Evolutionary conservation across 768 basidiomycete species (phyloP).

Genomic region (Clitopilus hobsonii): DNA sequence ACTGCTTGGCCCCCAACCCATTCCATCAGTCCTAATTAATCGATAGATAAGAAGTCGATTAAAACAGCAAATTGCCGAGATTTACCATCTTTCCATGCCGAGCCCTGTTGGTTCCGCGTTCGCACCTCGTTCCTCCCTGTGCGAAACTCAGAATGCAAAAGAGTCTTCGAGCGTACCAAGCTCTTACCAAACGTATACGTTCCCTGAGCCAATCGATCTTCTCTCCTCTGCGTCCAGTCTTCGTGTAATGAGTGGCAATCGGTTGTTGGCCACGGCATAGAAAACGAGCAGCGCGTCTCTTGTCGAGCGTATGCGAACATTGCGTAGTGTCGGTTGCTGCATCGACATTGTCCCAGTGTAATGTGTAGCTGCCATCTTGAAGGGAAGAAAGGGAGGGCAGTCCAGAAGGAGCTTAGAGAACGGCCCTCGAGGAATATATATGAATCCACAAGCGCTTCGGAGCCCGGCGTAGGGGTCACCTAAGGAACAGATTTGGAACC

Average conservation of each 20-base stretch:
- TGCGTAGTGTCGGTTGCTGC: constrained; percentile 74
- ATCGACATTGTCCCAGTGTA: constrained; percentile 28
- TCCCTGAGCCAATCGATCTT: constrained; percentile 65
- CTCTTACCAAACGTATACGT: constrained; percentile 72
- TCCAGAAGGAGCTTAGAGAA: constrained; percentile 10
- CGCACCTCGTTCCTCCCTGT: constrained; percentile 76
- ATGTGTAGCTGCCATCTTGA: background rate
- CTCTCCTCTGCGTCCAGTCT: constrained; percentile 82
- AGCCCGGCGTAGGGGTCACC: constrained; percentile 20
- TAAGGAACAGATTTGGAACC: constrained; percentile 33
- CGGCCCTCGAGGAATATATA: background rate
- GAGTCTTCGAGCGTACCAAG: background rate
- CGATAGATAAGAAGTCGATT: constrained; percentile 1
- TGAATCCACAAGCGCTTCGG: constrained; percentile 1
- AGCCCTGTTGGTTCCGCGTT: constrained; percentile 79
- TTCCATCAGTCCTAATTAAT: constrained; percentile 45
- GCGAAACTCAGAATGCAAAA: background rate
- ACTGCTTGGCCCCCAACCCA: constrained; percentile 87
- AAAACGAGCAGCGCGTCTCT: constrained; percentile 81
- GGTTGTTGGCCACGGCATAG: constrained; percentile 64
- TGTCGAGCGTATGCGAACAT: constrained; percentile 74
- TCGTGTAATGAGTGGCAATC: constrained; percentile 72
- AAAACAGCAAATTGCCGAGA: background rate
- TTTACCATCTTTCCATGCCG: constrained; percentile 80
- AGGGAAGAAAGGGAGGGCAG: background rate